A percentile compares a stretch with the other conserved stretches of the same genome.
Evolutionary conservation across 2,329 filamentous ascomycete genomes (phyloP).

Genomic region (Curvularia verruculosa): DNA sequence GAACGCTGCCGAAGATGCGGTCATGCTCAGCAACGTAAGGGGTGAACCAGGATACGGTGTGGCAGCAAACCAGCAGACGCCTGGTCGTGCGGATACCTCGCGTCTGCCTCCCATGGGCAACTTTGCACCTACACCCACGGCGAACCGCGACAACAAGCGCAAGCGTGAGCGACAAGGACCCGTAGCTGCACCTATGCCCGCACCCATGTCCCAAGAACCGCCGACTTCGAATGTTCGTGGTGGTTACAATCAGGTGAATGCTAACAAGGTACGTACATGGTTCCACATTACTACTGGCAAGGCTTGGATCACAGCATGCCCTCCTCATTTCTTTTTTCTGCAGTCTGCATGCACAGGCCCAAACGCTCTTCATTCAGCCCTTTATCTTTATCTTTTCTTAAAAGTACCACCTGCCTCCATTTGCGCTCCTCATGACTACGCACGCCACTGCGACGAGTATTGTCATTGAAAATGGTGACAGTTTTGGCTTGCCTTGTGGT

Average conservation of each 20-base stretch:
- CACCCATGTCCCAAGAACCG: slow-evolving; percentile 42
- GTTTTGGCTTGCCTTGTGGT: not conserved
- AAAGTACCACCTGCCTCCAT: not conserved
- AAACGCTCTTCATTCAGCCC: not conserved
- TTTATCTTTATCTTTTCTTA: not conserved
- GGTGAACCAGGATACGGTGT: slow-evolving; percentile 57
- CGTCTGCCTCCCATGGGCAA: slow-evolving; percentile 89
- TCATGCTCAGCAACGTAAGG: slow-evolving; percentile 68
- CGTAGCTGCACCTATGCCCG: slow-evolving; percentile 45
- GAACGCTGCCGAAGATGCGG: slow-evolving; percentile 71
- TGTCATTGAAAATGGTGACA: not conserved
- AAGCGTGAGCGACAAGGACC: slow-evolving; percentile 73
- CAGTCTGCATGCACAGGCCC: slow-evolving; percentile 9
- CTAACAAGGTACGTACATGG: slow-evolving; percentile 40
- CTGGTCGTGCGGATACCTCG: slow-evolving; percentile 49
- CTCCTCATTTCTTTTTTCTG: slow-evolving; percentile 9
- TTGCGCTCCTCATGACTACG: not conserved
- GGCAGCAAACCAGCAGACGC: slow-evolving; percentile 57
- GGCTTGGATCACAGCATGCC: slow-evolving; percentile 5
- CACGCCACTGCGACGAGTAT: not conserved
- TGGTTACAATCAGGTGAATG: slow-evolving; percentile 35
- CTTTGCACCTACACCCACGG: slow-evolving; percentile 83
- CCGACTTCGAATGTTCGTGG: slow-evolving; percentile 42
- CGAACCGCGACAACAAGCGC: slow-evolving; percentile 82
- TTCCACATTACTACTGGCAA: slow-evolving; percentile 6